These are phyloP conservation scores for Spathaspora sp. DNA, from an alignment of 1,139 yeast species.

Conservation along the genomic window DNA sequence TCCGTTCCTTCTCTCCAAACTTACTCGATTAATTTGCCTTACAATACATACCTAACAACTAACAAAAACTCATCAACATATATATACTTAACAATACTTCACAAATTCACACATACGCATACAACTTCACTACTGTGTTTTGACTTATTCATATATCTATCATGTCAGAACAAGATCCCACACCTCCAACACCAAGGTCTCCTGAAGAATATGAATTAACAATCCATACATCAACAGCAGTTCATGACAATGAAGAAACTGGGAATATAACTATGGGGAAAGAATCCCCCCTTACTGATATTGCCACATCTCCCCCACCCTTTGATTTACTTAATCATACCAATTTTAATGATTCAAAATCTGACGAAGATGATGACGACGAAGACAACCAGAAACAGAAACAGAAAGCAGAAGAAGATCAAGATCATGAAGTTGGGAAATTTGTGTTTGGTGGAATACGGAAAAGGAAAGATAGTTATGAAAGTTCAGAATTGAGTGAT, in stretches of 20 bases:
- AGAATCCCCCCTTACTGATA: constrained; percentile 41
- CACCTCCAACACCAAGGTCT: not conserved
- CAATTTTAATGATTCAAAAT: constrained; percentile 8
- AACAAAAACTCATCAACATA: too few species aligned
- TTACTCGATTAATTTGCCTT: too few species aligned
- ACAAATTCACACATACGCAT: too few species aligned
- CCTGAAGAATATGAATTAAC: not conserved
- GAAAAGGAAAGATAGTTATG: constrained; percentile 26
- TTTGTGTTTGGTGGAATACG: constrained; percentile 3
- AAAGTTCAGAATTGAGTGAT: constrained; percentile 53
- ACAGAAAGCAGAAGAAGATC: constrained; percentile 10
- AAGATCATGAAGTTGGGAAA: not conserved
- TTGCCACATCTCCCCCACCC: constrained; percentile 42
- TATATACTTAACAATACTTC: too few species aligned
- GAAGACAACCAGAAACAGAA: not conserved
- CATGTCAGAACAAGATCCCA: constrained; percentile 1
- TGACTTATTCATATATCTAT: too few species aligned
- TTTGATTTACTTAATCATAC: constrained; percentile 21
- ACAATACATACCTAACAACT: too few species aligned
- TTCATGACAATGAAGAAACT: not conserved
- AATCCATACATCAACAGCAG: not conserved
- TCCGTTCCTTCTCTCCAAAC: too few species aligned
- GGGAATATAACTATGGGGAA: constrained; percentile 15
- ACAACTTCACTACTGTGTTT: too few species aligned
- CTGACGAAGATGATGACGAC: constrained; percentile 3